Percentiles rank a stretch among this genome's conserved stretches.
Conservation (phyloP, 2,329 filamentous ascomycete species). For the Pyrenochaeta sp. region DNA sequence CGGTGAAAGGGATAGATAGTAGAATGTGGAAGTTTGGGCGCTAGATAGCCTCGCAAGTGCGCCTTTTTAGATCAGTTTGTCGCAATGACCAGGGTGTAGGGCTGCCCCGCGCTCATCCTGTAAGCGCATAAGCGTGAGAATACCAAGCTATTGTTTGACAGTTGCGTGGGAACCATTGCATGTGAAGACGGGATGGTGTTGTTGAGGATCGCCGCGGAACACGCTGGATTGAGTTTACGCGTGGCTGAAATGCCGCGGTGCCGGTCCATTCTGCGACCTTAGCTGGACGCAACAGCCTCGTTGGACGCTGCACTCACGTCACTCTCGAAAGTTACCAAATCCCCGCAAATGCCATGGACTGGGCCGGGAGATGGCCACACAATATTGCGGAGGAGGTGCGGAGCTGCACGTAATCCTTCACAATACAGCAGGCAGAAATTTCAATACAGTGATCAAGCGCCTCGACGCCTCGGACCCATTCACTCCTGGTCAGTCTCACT, state of each 20-base stretch:
- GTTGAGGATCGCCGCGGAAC: slow-evolving; percentile 15
- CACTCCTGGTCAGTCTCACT: slow-evolving; percentile 5
- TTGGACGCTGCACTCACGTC: slow-evolving; percentile 11
- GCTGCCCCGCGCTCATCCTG: no score
- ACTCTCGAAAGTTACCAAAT: slow-evolving; percentile 1
- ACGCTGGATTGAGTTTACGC: slow-evolving; percentile 11
- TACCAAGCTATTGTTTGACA: no score
- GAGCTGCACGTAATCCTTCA: slow-evolving; percentile 9
- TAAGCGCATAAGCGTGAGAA: no score
- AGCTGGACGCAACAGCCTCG: neutral
- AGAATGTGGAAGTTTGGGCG: no score
- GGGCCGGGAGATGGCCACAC: slow-evolving; percentile 2
- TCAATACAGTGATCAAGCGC: neutral
- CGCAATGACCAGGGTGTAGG: no score
- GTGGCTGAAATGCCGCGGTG: slow-evolving; percentile 14
- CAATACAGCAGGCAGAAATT: neutral
- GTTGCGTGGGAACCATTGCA: no score
- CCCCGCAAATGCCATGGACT: slow-evolving; percentile 8
- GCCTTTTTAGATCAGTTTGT: no score
- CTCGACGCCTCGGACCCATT: slow-evolving; percentile 1
- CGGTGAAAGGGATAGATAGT: slow-evolving; percentile 13
- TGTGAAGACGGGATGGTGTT: no score
- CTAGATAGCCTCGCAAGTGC: no score
- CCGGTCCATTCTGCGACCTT: slow-evolving; percentile 4
- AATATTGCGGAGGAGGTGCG: slow-evolving; percentile 2